Base-by-base conservation (phyloP, 345 rosid genomes). In the Noccaea caerulescens region DNA sequence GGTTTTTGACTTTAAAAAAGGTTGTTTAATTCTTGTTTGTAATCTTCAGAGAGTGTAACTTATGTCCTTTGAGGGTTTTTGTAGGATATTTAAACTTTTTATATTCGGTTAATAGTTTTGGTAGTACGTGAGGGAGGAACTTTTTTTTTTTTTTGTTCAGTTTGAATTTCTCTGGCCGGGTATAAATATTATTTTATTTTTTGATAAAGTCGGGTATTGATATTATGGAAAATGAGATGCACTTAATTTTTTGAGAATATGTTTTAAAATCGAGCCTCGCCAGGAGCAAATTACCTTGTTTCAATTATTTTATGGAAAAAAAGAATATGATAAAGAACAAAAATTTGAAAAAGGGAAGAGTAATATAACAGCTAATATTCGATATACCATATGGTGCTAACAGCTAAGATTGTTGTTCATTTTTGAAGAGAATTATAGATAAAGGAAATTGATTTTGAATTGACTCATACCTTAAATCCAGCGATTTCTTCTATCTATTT, bases 351-450 rank as follows among this genome's bases (percentile, higher is more conserved):
- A 43, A 45, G 3, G 51, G 13, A 8, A 56, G 71, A 42, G 27
- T 54, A 51, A 66, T 61, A 66, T 66, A n/a, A 58, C 77, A 73
- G 72, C 72, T 50, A 73, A 51, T 51, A 58, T 66, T 65, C 44
- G 72, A 49, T 58, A 58, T 47, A 49, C 45, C 60, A 49, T 65
- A 66, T 33, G 62, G 27, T 73, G 44, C 59, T 47, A 66, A 47
- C 77, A 73, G 72, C 77, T 73, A 73, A 51, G 42, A 66, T 58
- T 12, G 25, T 39, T 16, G 30, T 42, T 56, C 27, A 5, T 32
- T 32, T 16, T 58, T 5, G 50, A 23, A 25, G 36, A 61, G 12
- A 25, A 12, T 10, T 52, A n/a, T n/a, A 56, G 18, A 6, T 20
- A 3, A 14, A 53, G 37, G 37, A 23, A 25, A 10, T 3, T 36